Conservation (phyloP, 2,329 filamentous ascomycete species). For the Sporothrix pseudoabietina region DNA sequence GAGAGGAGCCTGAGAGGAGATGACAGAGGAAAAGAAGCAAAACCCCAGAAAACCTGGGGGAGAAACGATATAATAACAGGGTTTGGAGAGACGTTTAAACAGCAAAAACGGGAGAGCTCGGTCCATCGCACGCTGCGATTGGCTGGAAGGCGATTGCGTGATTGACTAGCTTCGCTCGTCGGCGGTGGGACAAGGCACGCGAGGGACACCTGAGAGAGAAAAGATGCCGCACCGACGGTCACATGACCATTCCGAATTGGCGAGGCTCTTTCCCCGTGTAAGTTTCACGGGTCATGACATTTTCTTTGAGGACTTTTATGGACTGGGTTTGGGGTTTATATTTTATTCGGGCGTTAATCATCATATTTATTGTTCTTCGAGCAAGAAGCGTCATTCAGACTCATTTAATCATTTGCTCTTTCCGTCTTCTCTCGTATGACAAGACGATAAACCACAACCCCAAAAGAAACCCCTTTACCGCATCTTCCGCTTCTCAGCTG, state of each 20-base stretch:
- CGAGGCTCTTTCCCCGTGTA: too few species aligned
- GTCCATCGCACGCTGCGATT: conserved; percentile 28
- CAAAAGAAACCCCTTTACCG: neutral
- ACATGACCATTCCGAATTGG: conserved; percentile 5
- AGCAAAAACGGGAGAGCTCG: conserved; percentile 23
- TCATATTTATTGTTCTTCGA: neutral
- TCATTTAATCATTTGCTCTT: neutral
- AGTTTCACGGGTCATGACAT: too few species aligned
- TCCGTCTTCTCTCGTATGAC: neutral
- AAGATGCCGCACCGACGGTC: conserved; percentile 23
- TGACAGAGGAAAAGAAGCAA: neutral
- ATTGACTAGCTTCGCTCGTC: conserved; percentile 26
- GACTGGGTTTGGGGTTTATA: neutral
- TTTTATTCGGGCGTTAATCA: neutral
- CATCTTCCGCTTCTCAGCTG: neutral
- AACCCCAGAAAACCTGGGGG: neutral
- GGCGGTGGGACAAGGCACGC: conserved; percentile 19
- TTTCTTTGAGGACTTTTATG: too few species aligned
- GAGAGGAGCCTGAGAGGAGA: neutral
- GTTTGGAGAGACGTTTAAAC: neutral
- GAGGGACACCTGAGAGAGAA: too few species aligned
- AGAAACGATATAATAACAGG: neutral
- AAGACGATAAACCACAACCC: neutral
- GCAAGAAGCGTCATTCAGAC: neutral
- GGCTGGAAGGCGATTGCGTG: conserved; percentile 33